Evolutionary conservation across 2,329 filamentous ascomycete genomes (phyloP), one percentile per base, ranked within the genome.

Genomic region (Neopestalotiopsis clavispora): DNA sequence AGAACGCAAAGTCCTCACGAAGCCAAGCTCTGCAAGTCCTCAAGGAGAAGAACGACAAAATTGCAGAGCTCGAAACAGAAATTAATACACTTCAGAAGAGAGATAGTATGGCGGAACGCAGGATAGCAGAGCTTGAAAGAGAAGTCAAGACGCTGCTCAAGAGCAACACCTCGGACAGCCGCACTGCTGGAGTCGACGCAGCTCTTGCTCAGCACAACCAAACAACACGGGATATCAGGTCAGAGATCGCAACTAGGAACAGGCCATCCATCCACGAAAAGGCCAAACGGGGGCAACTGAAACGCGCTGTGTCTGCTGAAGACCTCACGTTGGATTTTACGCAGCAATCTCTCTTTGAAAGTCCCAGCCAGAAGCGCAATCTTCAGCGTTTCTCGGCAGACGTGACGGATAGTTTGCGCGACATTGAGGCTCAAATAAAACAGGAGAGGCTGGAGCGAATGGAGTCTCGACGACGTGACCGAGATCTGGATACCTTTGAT

Each of bases 11-110:
- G 70, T 77, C 82, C 5, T 84, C 84, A 49, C 85, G 87, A n/a
- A 79, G 81, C 9, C 88, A 91, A 69, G 86, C 86, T 4, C 84
- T 86, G 72, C 82, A 84, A 17, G 86, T 90, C 2, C 72, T 90
- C 59, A 83, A 86, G 66, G 85, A 84, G 71, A 87, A 88, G 67
- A 87, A 90, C 69, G 81, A 83, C 52, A 88, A 88, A 76, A 88
- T 90, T 69, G 79, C 83, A 9, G 83, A 86, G 58, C 82, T 91
- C 7, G 87, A 86, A 76, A 86, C 84, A 72, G 85, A 88, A 71
- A 76, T 89, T 52, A 82, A 81, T 69, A 77, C 77, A 0, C 77
- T 89, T 2, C 86, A 85, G 73, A 74, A 42, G 32, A 62, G 59
- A 10, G 45, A 52, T 52, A 20, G 9, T n/a, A 52, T 52, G 45